Conservation (phyloP, 2,329 filamentous ascomycete genomes). For the Botrytis deweyae region DNA sequence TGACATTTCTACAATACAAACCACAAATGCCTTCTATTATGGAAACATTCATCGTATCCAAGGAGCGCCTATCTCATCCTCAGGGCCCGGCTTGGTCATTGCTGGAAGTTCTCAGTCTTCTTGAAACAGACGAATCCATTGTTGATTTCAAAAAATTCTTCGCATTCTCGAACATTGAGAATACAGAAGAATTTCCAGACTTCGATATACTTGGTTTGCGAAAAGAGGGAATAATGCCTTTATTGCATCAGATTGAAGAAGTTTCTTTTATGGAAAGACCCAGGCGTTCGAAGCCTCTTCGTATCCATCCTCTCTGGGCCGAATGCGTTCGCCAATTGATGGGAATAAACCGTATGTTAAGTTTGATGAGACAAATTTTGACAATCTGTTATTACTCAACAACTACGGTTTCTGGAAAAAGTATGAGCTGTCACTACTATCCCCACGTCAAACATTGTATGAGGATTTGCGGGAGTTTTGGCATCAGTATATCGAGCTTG, state of each 20-base stretch:
- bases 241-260: constrained; percentile 2
- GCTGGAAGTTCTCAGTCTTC: neutral
- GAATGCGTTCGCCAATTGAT: constrained; percentile 8
- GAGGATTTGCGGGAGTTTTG: neutral
- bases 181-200: neutral
- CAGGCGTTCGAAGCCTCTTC: neutral
- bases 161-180: neutral
- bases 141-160: constrained; percentile 7
- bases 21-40: constrained; percentile 1
- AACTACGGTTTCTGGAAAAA: neutral
- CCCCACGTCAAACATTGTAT: constrained; percentile 2
- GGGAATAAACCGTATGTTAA: neutral
- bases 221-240: neutral
- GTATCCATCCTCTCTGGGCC: neutral
- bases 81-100: neutral
- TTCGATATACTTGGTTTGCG: neutral
- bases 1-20: neutral
- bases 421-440: neutral
- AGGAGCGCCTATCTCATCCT: neutral
- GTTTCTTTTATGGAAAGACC: neutral
- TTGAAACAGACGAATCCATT: neutral
- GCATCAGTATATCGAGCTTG: neutral
- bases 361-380: neutral
- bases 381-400: neutral
- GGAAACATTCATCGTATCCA: constrained; percentile 13